These are phyloP conservation scores for Amphirosellinia nigrospora DNA, from an alignment of 495 filamentous ascomycete genomes.

Conservation along the genomic window DNA sequence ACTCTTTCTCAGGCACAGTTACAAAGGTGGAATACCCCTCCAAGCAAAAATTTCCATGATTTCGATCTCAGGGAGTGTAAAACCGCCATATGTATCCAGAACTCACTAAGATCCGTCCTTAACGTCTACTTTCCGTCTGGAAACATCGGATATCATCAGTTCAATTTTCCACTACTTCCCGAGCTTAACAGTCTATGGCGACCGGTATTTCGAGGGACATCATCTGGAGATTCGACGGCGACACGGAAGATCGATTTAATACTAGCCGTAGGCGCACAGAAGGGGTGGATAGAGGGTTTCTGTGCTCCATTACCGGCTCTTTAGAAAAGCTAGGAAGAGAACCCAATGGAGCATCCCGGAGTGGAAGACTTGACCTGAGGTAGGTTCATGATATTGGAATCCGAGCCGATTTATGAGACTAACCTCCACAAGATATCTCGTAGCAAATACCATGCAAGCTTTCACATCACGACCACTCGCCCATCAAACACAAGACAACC, in stretches of 20 bases:
- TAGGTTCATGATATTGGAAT: conserved; percentile 29
- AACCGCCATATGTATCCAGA: conserved; percentile 51
- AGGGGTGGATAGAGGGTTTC: conserved; percentile 45
- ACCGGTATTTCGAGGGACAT: conserved; percentile 44
- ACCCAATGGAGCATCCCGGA: conserved; percentile 42
- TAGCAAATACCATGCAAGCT: conserved; percentile 56
- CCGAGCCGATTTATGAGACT: conserved; percentile 4
- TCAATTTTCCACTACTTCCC: conserved; percentile 42
- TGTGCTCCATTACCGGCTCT: conserved; percentile 41
- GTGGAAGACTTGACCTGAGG: conserved; percentile 51
- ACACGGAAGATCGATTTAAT: conserved; percentile 50
- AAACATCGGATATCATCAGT: conserved; percentile 43
- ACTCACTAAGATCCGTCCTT: conserved; percentile 48
- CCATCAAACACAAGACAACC: conserved; percentile 52
- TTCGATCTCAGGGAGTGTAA: conserved; percentile 40
- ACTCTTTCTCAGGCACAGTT: conserved; percentile 36
- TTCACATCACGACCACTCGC: conserved; percentile 52
- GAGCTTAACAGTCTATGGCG: conserved; percentile 50
- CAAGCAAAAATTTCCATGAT: conserved; percentile 41
- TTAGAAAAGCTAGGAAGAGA: conserved; percentile 52
- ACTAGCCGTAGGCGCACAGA: conserved; percentile 51
- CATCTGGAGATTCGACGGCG: conserved; percentile 27
- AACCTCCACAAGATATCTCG: conserved; percentile 44
- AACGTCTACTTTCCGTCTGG: conserved; percentile 45
- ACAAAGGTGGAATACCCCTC: conserved; percentile 1